A percentile compares a stretch with the other conserved stretches of the same genome.
phyloP scores from a whole-genome alignment of 352 stramenopile genomes.

The Globisporangium ultimum region DNA sequence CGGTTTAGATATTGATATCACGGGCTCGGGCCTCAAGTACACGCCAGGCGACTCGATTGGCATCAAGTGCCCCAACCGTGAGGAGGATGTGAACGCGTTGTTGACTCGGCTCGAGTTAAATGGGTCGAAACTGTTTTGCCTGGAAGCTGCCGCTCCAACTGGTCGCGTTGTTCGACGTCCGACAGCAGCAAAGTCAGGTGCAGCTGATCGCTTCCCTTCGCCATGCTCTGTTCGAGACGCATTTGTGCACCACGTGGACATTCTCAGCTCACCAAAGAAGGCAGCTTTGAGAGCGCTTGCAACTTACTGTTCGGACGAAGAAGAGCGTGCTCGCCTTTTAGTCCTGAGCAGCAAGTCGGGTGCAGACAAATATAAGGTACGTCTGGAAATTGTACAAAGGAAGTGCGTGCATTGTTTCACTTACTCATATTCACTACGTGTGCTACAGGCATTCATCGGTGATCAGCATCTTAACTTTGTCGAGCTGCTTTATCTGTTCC shows the following conservation, averaged over 20 bases:
- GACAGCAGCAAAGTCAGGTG: conserved; percentile 19
- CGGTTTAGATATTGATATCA: conserved; percentile 43
- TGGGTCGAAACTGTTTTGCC: conserved; percentile 26
- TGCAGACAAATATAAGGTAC: conserved; percentile 61
- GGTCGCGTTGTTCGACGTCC: conserved; percentile 15
- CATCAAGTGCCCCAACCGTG: conserved; percentile 78
- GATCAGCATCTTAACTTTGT: conserved; percentile 88
- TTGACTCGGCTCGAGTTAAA: conserved; percentile 45
- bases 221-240: conserved; percentile 70
- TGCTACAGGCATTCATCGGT: conserved; percentile 72
- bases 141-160: conserved; percentile 28
- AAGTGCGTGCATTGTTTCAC: not conserved
- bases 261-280: conserved; percentile 83
- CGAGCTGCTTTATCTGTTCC: conserved; percentile 91
- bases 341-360: conserved; percentile 70
- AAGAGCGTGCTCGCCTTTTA: conserved; percentile 58
- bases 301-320: conserved; percentile 56
- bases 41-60: conserved; percentile 84
- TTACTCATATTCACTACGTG: not conserved
- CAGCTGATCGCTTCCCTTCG: conserved; percentile 42
- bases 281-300: conserved; percentile 57
- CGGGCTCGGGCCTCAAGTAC: conserved; percentile 53
- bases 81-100: conserved; percentile 62
- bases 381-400: not conserved
- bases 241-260: conserved; percentile 77